Percentiles rank a stretch among this genome's conserved stretches.
phyloP scores from a whole-genome alignment of 2,329 filamentous ascomycete genomes.

The Fusarium sp. region DNA sequence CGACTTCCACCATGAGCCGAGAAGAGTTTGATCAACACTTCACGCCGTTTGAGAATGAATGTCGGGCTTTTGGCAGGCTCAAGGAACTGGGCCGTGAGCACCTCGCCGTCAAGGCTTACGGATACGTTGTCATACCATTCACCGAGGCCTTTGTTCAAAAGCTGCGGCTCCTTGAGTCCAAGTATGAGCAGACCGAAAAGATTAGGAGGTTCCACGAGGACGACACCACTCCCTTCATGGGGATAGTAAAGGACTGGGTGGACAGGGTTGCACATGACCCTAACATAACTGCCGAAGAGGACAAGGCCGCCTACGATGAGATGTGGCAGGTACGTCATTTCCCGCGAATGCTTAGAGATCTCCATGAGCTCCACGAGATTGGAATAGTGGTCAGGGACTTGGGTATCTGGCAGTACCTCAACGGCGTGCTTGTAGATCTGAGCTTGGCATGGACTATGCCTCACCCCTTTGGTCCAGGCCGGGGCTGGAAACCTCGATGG shows the following conservation, averaged over 20 bases:
- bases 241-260: background rate
- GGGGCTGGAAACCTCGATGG: background rate
- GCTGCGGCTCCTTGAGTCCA: background rate
- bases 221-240: background rate
- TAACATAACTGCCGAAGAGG: too few relatives aligned
- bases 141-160: background rate
- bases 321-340: background rate
- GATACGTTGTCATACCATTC: background rate
- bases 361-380: background rate
- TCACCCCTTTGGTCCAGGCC: background rate
- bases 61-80: background rate
- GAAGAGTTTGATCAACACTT: background rate
- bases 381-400: background rate
- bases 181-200: too few relatives aligned
- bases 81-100: background rate
- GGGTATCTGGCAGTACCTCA: background rate
- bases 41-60: background rate
- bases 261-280: background rate
- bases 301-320: too few relatives aligned
- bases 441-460: background rate
- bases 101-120: background rate
- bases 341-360: background rate
- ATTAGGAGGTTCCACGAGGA: too few relatives aligned
- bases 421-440: background rate
- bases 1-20: background rate